Conservation (phyloP, 2,329 filamentous ascomycete genomes). For the Calonectria montana region DNA sequence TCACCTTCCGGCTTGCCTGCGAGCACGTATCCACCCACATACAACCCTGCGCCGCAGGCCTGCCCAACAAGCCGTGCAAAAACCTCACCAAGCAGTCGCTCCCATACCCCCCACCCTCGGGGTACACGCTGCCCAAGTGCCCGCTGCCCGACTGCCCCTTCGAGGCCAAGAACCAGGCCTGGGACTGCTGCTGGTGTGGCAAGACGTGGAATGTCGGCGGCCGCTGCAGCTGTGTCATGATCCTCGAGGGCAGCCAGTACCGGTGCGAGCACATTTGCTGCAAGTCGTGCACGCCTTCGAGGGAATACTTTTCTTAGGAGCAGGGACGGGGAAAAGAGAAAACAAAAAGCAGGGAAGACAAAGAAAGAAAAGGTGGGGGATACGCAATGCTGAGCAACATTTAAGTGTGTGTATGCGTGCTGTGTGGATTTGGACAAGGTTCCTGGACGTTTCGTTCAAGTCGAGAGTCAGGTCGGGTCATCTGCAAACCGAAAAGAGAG, state of each 20-base stretch:
- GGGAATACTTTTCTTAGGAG: conserved; percentile 41
- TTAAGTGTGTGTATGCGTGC: not conserved
- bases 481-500: not conserved
- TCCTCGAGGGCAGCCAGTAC: conserved; percentile 60
- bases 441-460: not conserved
- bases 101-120: conserved; percentile 60
- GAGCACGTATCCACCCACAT: conserved; percentile 61
- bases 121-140: conserved; percentile 56
- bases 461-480: not conserved
- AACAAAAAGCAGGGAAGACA: not conserved
- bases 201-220: conserved; percentile 63
- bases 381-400: not conserved
- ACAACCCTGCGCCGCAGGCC: conserved; percentile 58
- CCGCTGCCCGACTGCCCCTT: conserved; percentile 61
- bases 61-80: conserved; percentile 53
- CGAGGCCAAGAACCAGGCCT: conserved; percentile 59
- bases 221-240: conserved; percentile 64
- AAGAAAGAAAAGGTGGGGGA: not conserved
- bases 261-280: conserved; percentile 67
- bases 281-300: conserved; percentile 58
- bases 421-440: not conserved
- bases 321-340: not conserved
- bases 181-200: conserved; percentile 69
- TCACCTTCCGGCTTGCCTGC: conserved; percentile 62
- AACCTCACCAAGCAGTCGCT: conserved; percentile 56